These are phyloP conservation scores for Aspergillus tamarii DNA, from an alignment of 2,329 filamentous ascomycete species.

Conservation along the genomic window DNA sequence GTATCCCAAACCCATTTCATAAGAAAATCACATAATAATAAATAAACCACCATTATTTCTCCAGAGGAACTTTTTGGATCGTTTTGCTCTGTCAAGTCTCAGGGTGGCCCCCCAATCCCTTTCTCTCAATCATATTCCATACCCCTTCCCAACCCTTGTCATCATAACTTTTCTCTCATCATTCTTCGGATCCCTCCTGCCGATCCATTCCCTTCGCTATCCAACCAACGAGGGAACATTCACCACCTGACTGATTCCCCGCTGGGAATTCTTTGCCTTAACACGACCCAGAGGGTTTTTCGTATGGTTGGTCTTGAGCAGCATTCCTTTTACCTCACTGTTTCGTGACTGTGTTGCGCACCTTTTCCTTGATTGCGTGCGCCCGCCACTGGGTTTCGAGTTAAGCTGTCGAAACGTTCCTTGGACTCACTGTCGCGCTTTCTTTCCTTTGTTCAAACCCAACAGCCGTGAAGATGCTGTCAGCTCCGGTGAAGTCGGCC, in stretches of 20 bases:
- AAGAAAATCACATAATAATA: slow-evolving; percentile 7
- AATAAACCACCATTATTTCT: slow-evolving; percentile 4
- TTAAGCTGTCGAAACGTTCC: slow-evolving; percentile 7
- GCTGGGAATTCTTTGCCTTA: slow-evolving; percentile 7
- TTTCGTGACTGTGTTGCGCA: slow-evolving; percentile 10
- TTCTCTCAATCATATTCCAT: background rate
- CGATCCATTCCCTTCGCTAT: slow-evolving; percentile 38
- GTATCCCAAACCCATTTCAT: slow-evolving; percentile 6
- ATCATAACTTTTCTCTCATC: slow-evolving; percentile 14
- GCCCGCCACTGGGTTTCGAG: slow-evolving; percentile 13
- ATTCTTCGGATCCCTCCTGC: slow-evolving; percentile 40
- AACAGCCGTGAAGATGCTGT: slow-evolving; percentile 37
- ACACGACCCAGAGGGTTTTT: slow-evolving; percentile 5
- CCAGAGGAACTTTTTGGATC: background rate
- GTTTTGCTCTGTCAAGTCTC: slow-evolving; percentile 19
- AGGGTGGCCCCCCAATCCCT: background rate
- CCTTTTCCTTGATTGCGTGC: slow-evolving; percentile 11
- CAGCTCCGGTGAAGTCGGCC: slow-evolving; percentile 46
- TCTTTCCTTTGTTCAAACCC: slow-evolving; percentile 8
- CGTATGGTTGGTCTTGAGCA: slow-evolving; percentile 22
- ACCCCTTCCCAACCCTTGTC: slow-evolving; percentile 9
- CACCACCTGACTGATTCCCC: slow-evolving; percentile 3
- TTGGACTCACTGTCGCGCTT: slow-evolving; percentile 6
- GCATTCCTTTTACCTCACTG: slow-evolving; percentile 24
- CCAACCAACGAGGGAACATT: slow-evolving; percentile 7